Evolutionary conservation across 305 asterid genomes (phyloP).

Genomic region (Stenogyne calaminthoides): DNA sequence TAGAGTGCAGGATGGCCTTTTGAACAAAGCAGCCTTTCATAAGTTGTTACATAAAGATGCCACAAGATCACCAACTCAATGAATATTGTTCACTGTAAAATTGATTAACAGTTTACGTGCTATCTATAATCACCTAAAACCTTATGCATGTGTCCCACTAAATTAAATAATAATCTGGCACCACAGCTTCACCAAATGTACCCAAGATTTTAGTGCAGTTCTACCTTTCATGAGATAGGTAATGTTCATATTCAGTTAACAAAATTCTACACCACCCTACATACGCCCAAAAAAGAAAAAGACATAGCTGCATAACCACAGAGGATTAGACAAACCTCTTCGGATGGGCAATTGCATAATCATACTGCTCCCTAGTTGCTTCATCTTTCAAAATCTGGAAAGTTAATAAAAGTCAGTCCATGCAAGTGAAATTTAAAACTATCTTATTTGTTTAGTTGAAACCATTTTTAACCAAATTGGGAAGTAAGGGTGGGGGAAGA

Average conservation of each 20-base stretch:
- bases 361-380: constrained; percentile 92
- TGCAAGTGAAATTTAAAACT: constrained; percentile 3
- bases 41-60: neutral
- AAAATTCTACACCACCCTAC: neutral
- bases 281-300: neutral
- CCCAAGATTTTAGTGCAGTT: neutral
- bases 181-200: constrained; percentile 1
- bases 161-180: constrained; percentile 15
- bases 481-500: neutral
- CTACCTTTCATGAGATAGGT: neutral
- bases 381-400: constrained; percentile 91
- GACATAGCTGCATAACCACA: constrained; percentile 14
- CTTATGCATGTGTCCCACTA: constrained; percentile 19
- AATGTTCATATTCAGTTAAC: neutral
- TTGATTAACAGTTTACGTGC: constrained; percentile 8
- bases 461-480: neutral
- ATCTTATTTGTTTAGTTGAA: neutral
- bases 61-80: constrained; percentile 15
- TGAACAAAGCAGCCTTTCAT: neutral
- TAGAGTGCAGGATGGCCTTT: neutral
- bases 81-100: neutral
- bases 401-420: constrained; percentile 18
- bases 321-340: constrained; percentile 62
- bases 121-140: constrained; percentile 22
- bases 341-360: constrained; percentile 95